These are phyloP conservation scores for Tolypocladium tropicale DNA, from an alignment of 2,329 filamentous ascomycete species.

Conservation along the genomic window DNA sequence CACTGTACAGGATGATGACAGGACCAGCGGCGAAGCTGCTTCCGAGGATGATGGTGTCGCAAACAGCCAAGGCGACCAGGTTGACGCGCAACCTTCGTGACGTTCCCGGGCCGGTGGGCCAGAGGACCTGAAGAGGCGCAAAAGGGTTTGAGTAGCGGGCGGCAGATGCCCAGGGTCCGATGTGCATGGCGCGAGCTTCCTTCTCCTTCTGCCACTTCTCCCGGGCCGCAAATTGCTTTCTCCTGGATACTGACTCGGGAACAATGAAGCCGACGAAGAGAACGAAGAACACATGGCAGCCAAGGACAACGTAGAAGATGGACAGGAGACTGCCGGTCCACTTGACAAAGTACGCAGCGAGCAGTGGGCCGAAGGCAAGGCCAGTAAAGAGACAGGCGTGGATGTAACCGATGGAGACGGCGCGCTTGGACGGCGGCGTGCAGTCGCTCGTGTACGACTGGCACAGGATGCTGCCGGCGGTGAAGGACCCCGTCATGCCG, in stretches of 20 bases:
- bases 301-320: slow-evolving; percentile 77
- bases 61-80: slow-evolving; percentile 66
- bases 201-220: slow-evolving; percentile 50
- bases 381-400: slow-evolving; percentile 83
- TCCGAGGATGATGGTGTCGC: slow-evolving; percentile 75
- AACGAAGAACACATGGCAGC: slow-evolving; percentile 64
- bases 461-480: slow-evolving; percentile 62
- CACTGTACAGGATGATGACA: slow-evolving; percentile 77
- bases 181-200: slow-evolving; percentile 20
- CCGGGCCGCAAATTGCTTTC: slow-evolving; percentile 58
- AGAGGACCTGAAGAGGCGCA: slow-evolving; percentile 66
- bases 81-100: slow-evolving; percentile 59
- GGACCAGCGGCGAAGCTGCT: slow-evolving; percentile 70
- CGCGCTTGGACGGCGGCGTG: slow-evolving; percentile 67
- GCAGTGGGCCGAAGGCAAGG: slow-evolving; percentile 75
- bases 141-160: slow-evolving; percentile 54
- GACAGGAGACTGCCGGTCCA: slow-evolving; percentile 63
- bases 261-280: slow-evolving; percentile 59
- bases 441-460: slow-evolving; percentile 89
- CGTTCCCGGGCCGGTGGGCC: slow-evolving; percentile 56
- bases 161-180: slow-evolving; percentile 17
- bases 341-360: slow-evolving; percentile 72
- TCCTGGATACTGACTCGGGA: slow-evolving; percentile 74
- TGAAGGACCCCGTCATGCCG: slow-evolving; percentile 82
- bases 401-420: slow-evolving; percentile 79